Evolutionary conservation across 108 stramenopile species (phyloP).

Genomic region (Cyclotella atomus): DNA sequence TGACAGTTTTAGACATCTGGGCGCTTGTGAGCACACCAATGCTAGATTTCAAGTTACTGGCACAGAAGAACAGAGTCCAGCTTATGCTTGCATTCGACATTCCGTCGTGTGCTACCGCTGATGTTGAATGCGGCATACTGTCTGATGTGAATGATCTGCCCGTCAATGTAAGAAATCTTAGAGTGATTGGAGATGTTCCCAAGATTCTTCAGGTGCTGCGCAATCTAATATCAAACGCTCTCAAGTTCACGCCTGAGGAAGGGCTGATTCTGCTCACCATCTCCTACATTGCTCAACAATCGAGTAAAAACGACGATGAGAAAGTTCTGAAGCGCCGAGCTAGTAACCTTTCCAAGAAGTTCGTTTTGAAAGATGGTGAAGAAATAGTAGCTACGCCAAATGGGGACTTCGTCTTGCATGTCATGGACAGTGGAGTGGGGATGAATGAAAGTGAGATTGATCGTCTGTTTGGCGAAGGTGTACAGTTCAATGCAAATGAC

Average conservation of each 20-base stretch:
- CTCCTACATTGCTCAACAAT: slow-evolving; percentile 33
- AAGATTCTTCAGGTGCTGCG: slow-evolving; percentile 53
- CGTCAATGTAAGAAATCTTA: slow-evolving; percentile 1
- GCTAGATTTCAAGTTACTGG: background rate
- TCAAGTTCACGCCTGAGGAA: slow-evolving; percentile 58
- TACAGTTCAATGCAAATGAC: slow-evolving; percentile 69
- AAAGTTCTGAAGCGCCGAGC: background rate
- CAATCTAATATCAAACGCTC: slow-evolving; percentile 66
- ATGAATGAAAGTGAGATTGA: slow-evolving; percentile 49
- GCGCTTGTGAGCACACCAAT: background rate
- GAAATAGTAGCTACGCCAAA: background rate
- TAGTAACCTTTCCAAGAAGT: slow-evolving; percentile 18
- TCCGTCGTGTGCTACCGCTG: background rate
- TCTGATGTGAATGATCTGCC: slow-evolving; percentile 4
- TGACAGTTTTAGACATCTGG: background rate
- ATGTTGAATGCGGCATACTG: background rate
- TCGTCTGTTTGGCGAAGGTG: slow-evolving; percentile 59
- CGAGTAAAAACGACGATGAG: slow-evolving; percentile 13
- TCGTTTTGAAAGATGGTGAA: slow-evolving; percentile 14
- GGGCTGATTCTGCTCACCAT: slow-evolving; percentile 27
- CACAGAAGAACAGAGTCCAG: background rate
- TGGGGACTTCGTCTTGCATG: slow-evolving; percentile 41
- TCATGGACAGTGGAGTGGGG: slow-evolving; percentile 68
- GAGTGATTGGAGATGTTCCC: slow-evolving; percentile 51
- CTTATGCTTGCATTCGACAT: background rate